Evolutionary conservation across 2,329 filamentous ascomycete species (phyloP), one percentile per base, ranked within the genome.

Genomic region (Tolypocladium paradoxum): DNA sequence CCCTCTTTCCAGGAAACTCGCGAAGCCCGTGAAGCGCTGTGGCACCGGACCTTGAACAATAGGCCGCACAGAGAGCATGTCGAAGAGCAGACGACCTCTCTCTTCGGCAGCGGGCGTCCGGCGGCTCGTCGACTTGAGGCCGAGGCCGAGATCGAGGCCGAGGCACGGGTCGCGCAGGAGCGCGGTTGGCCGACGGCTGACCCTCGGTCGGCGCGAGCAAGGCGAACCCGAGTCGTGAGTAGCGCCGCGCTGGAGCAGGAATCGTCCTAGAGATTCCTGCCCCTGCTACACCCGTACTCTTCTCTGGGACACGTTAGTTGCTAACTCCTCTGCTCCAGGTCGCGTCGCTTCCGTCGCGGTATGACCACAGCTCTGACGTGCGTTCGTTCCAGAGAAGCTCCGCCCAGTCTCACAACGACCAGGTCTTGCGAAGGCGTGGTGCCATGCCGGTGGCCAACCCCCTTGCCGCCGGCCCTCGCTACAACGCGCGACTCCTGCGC

Each of bases 401-500:
- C 11, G 5, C 29, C 27, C 38, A 29, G 12, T n/a, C 48, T 6
- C 38, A 29, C 12, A 38, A 31, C 24, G 31, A 48, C 14, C 52
- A 43, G 24, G 20, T 33, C n/a, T 22, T 36, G 37, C 47, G 48
- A 22, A 18, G 43, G 11, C 43, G 33, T 47, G 43, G 43, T n/a
- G 43, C 43, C 11, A 14, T 29, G 34, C 29, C 36, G 12, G 36
- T 20, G 27, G 20, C 36, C 49, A 36, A 45, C 16, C 14, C 37
- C n/a, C 53, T 46, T 6, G 34, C n/a, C 34, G 9, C 37, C 18
- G 31, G 27, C 2, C 49, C 49, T 14, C 49, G 49, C 14, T 49
- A 52, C 33, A 34, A 52, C 27, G n/a, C 53, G 12, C 47, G 47
- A 12, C 46, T 40, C 16, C 34, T 65, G 36, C 60, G 62, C 49